These are phyloP conservation scores for Sporobolus alterniflorus DNA, from an alignment of 202 grass and related monocot genomes.

Conservation along the genomic window DNA sequence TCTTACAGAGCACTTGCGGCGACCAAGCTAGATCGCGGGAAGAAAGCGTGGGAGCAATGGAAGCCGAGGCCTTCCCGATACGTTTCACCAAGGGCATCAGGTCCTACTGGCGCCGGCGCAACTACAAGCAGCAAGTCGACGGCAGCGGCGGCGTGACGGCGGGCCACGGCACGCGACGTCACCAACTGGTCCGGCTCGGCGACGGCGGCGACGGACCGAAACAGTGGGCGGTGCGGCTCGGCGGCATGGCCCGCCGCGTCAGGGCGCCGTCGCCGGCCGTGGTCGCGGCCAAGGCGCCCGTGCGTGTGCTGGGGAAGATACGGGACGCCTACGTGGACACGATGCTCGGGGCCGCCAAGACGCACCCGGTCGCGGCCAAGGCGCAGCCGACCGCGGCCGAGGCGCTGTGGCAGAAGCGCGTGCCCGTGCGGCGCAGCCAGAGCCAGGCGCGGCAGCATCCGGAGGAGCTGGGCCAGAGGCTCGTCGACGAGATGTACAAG, in stretches of 20 bases:
- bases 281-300: slow-evolving; percentile 34
- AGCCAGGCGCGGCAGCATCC: slow-evolving; percentile 34
- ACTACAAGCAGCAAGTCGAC: slow-evolving; percentile 52
- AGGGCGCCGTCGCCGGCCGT: not conserved
- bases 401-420: slow-evolving; percentile 59
- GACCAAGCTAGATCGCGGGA: not conserved
- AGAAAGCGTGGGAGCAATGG: slow-evolving; percentile 7
- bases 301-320: slow-evolving; percentile 53
- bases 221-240: slow-evolving; percentile 46
- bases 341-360: slow-evolving; percentile 69
- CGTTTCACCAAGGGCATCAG: slow-evolving; percentile 74
- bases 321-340: slow-evolving; percentile 77
- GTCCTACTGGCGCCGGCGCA: slow-evolving; percentile 64
- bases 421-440: slow-evolving; percentile 47
- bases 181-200: slow-evolving; percentile 53
- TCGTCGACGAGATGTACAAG: slow-evolving; percentile 87
- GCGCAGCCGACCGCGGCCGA: slow-evolving; percentile 36
- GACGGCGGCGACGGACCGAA: not conserved
- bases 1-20: not conserved
- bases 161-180: slow-evolving; percentile 11
- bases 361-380: slow-evolving; percentile 31
- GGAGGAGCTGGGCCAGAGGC: slow-evolving; percentile 62
- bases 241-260: slow-evolving; percentile 33
- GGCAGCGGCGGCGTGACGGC: not conserved
- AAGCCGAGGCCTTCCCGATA: slow-evolving; percentile 67